phyloP scores from a whole-genome alignment of 495 filamentous ascomycete species.

The Penicillium flavigenum region DNA sequence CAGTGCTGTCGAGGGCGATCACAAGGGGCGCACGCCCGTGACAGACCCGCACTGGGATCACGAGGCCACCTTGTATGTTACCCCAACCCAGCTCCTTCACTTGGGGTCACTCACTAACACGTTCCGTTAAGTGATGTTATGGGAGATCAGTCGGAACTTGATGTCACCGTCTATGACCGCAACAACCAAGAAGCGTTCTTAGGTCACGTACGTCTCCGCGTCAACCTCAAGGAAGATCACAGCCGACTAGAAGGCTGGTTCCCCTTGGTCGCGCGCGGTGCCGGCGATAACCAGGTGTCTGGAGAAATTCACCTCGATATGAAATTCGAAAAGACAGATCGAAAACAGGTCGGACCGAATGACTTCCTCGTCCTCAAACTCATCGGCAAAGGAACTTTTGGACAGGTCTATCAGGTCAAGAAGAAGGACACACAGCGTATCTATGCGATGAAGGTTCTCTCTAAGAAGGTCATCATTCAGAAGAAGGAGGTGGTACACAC shows the following conservation, averaged over 20 bases:
- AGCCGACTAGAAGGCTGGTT: slow-evolving; percentile 81
- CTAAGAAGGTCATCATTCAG: slow-evolving; percentile 99
- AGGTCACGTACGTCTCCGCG: slow-evolving; percentile 79
- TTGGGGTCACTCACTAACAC: slow-evolving; percentile 17
- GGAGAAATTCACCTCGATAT: slow-evolving; percentile 92
- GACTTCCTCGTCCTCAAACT: slow-evolving; percentile 95
- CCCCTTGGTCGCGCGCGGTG: slow-evolving; percentile 65
- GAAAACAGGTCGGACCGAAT: slow-evolving; percentile 91
- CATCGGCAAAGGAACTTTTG: slow-evolving; percentile 97
- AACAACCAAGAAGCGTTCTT: slow-evolving; percentile 84
- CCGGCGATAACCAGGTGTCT: slow-evolving; percentile 66
- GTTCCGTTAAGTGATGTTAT: slow-evolving; percentile 76
- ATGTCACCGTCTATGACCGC: slow-evolving; percentile 91
- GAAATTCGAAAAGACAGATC: slow-evolving; percentile 82
- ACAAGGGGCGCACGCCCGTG: slow-evolving; percentile 64
- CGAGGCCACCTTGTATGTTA: slow-evolving; percentile 86
- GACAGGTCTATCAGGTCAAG: slow-evolving; percentile 99
- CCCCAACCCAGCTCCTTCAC: slow-evolving; percentile 6
- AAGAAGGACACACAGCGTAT: slow-evolving; percentile 96
- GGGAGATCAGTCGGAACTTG: slow-evolving; percentile 85
- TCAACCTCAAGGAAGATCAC: slow-evolving; percentile 65
- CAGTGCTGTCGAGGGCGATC: slow-evolving; percentile 69
- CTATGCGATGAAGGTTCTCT: slow-evolving; percentile 98
- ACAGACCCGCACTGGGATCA: slow-evolving; percentile 95
- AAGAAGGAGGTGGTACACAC: slow-evolving; percentile 99